phyloP scores from a whole-genome alignment of 352 stramenopile genomes.

The Globisporangium cederbergense region DNA sequence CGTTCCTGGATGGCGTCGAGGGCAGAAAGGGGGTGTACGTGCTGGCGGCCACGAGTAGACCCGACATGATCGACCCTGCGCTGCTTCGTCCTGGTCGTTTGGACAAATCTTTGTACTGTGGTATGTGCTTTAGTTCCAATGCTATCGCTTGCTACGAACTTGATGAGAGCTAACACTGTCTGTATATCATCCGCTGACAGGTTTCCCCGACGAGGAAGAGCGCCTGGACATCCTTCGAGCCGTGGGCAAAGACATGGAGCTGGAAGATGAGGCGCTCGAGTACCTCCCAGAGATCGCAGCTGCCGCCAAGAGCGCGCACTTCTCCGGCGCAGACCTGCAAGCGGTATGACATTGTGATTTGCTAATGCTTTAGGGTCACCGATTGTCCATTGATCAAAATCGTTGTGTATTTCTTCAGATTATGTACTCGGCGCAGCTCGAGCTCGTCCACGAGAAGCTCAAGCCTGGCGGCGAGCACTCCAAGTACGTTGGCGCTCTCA shows the following conservation, averaged over 20 bases:
- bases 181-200: slow-evolving; percentile 20
- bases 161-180: neutral
- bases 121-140: slow-evolving; percentile 18
- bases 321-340: slow-evolving; percentile 92
- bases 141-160: neutral
- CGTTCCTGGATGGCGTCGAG: slow-evolving; percentile 97
- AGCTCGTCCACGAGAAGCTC: slow-evolving; percentile 91
- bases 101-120: slow-evolving; percentile 93
- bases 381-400: neutral
- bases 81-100: slow-evolving; percentile 92
- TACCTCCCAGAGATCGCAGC: slow-evolving; percentile 73
- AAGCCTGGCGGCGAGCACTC: slow-evolving; percentile 55
- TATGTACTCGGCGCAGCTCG: slow-evolving; percentile 93
- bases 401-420: slow-evolving; percentile 31
- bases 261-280: slow-evolving; percentile 58
- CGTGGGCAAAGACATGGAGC: slow-evolving; percentile 74
- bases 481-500: slow-evolving; percentile 30
- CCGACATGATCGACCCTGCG: slow-evolving; percentile 96
- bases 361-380: neutral
- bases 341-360: slow-evolving; percentile 43
- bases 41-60: slow-evolving; percentile 93
- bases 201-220: slow-evolving; percentile 81
- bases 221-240: slow-evolving; percentile 79
- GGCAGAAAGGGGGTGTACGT: slow-evolving; percentile 90
- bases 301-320: slow-evolving; percentile 69